Evolutionary conservation across 352 stramenopile species (phyloP).

Genomic region (Globisporangium apiculatum): DNA sequence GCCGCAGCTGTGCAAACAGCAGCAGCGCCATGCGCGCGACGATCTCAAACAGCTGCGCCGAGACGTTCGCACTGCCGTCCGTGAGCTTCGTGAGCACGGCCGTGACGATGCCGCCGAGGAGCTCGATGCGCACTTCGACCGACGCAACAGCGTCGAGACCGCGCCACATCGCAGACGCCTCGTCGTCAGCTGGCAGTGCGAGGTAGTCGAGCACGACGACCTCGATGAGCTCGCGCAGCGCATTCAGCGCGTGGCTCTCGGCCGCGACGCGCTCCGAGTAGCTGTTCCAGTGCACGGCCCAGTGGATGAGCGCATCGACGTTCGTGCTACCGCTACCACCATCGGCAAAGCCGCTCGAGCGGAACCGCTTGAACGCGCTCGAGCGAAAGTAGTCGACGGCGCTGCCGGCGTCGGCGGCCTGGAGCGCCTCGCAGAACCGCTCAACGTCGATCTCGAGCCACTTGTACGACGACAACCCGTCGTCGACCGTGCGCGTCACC

Average conservation of each 20-base stretch:
- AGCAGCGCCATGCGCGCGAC: constrained; percentile 56
- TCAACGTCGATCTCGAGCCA: constrained; percentile 80
- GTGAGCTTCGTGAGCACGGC: constrained; percentile 60
- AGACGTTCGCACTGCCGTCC: constrained; percentile 27
- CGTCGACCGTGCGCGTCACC: constrained; percentile 41
- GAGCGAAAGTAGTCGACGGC: constrained; percentile 31
- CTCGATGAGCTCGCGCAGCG: constrained; percentile 67
- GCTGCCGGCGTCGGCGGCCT: constrained; percentile 39
- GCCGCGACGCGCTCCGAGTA: constrained; percentile 80
- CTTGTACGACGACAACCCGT: constrained; percentile 52
- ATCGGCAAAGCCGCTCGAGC: constrained; percentile 27
- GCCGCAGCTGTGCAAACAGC: constrained; percentile 45
- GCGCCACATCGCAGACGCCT: constrained; percentile 47
- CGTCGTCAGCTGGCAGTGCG: constrained; percentile 16
- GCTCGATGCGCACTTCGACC: constrained; percentile 41
- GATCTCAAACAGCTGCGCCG: constrained; percentile 76
- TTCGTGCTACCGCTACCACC: constrained; percentile 23
- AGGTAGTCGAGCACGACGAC: constrained; percentile 77
- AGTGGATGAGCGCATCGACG: constrained; percentile 53
- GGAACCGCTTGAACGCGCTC: constrained; percentile 47
- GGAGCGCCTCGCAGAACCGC: constrained; percentile 53
- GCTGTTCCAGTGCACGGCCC: constrained; percentile 79
- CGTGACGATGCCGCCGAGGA: constrained; percentile 58
- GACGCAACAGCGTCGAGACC: constrained; percentile 51
- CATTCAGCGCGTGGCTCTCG: constrained; percentile 74